Evolutionary conservation across 2,329 filamentous ascomycete genomes (phyloP).

Genomic region (Trichophyton rubrum): DNA sequence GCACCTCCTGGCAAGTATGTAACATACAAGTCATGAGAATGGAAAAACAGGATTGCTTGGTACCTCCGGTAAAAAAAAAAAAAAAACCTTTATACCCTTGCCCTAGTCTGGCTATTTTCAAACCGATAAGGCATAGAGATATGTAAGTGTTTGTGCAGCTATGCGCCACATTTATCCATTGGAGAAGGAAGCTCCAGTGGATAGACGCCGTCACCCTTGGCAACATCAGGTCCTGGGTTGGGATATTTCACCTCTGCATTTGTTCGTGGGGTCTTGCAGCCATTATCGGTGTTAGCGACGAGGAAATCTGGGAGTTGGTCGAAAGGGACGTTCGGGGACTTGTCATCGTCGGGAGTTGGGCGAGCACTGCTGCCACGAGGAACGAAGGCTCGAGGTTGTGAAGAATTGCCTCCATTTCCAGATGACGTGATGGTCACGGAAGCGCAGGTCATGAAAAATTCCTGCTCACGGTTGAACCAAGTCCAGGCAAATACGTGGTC

Average conservation of each 20-base stretch:
- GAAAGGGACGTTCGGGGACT: conserved; percentile 14
- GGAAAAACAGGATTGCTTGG: too few species aligned
- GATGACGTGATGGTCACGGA: conserved; percentile 29
- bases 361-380: neutral
- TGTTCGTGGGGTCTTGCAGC: conserved; percentile 25
- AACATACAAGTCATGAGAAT: neutral
- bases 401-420: neutral
- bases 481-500: conserved; percentile 35
- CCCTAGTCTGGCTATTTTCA: neutral
- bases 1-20: neutral
- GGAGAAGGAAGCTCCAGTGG: conserved; percentile 26
- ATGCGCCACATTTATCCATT: neutral
- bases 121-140: neutral
- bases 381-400: neutral
- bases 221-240: conserved; percentile 32
- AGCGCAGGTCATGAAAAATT: conserved; percentile 36
- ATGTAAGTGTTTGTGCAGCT: neutral
- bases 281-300: conserved; percentile 17
- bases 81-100: neutral
- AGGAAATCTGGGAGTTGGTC: conserved; percentile 18
- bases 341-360: conserved; percentile 14
- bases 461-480: conserved; percentile 38
- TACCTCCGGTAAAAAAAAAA: too few species aligned
- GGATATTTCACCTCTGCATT: conserved; percentile 34
- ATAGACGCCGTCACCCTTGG: conserved; percentile 34